Evolutionary conservation across 208 protist species (phyloP).

Genomic region (Hexamita inflata): DNA sequence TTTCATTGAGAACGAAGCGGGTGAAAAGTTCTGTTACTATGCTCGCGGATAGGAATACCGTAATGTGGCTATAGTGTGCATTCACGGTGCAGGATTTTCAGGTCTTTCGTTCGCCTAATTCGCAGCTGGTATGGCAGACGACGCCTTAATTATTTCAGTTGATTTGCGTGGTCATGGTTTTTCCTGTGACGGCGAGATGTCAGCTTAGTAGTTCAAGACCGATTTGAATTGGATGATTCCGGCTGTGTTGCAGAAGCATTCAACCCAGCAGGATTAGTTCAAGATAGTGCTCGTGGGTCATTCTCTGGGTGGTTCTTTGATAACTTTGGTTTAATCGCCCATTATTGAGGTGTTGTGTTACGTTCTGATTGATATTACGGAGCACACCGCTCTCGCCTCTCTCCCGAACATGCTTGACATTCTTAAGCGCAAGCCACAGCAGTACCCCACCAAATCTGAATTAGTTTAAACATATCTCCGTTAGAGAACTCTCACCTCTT

Average conservation of each 20-base stretch:
- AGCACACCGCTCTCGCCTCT: not conserved
- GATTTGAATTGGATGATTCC: too few species aligned
- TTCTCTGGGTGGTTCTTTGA: not conserved
- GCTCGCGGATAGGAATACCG: too few species aligned
- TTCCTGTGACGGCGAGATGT: not conserved
- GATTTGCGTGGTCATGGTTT: constrained; percentile 14
- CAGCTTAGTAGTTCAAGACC: too few species aligned
- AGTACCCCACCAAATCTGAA: not conserved
- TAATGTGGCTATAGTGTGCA: too few species aligned
- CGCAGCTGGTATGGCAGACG: not conserved
- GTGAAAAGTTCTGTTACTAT: too few species aligned
- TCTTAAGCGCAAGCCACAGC: not conserved
- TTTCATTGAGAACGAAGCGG: too few species aligned
- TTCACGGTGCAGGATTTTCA: constrained; percentile 24
- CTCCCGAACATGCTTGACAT: constrained; percentile 4
- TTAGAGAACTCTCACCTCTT: not conserved
- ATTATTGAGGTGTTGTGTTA: not conserved
- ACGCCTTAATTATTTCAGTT: not conserved
- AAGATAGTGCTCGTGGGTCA: not conserved
- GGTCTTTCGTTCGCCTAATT: not conserved
- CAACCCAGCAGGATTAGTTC: not conserved
- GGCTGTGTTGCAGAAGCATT: too few species aligned
- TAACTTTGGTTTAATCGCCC: not conserved
- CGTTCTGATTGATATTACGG: constrained; percentile 9
- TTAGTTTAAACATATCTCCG: too few species aligned